Evolutionary conservation across 495 filamentous ascomycete genomes (phyloP).

Genomic region (Aspergillus sclerotioniger): DNA sequence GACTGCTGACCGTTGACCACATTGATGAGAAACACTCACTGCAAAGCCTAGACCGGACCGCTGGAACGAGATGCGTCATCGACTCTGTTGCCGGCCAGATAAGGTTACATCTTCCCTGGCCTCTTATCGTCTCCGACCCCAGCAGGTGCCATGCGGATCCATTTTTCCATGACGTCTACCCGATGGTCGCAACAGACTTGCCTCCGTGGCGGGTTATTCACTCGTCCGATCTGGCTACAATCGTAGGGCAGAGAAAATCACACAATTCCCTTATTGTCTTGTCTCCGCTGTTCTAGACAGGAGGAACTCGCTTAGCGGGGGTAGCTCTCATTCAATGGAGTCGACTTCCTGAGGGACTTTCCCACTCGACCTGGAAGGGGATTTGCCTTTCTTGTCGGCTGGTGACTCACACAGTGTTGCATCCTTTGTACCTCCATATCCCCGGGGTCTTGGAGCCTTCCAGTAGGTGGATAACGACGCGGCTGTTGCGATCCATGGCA

Average conservation of each 20-base stretch:
- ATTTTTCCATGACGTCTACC: not conserved
- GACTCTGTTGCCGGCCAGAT: not conserved
- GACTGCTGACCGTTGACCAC: not conserved
- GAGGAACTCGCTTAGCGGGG: not conserved
- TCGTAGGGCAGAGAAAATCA: not conserved
- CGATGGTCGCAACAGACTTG: not conserved
- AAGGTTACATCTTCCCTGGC: constrained; percentile 2
- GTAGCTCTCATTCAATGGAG: not conserved
- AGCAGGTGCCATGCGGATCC: not conserved
- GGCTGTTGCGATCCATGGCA: not conserved
- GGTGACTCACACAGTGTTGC: not conserved
- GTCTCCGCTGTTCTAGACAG: not conserved
- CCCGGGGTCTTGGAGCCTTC: not conserved
- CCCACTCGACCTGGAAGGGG: not conserved
- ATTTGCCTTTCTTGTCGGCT: not conserved
- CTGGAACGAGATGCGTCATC: constrained; percentile 2
- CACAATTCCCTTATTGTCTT: constrained; percentile 1
- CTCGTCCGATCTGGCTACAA: not conserved
- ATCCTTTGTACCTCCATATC: not conserved
- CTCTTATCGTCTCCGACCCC: not conserved
- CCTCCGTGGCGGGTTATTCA: not conserved
- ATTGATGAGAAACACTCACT: not conserved
- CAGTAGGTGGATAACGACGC: not conserved
- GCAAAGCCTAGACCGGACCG: not conserved
- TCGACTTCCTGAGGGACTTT: not conserved